Evolutionary conservation across 257 asterid genomes (phyloP).

Genomic region (Fraxinus anomala): DNA sequence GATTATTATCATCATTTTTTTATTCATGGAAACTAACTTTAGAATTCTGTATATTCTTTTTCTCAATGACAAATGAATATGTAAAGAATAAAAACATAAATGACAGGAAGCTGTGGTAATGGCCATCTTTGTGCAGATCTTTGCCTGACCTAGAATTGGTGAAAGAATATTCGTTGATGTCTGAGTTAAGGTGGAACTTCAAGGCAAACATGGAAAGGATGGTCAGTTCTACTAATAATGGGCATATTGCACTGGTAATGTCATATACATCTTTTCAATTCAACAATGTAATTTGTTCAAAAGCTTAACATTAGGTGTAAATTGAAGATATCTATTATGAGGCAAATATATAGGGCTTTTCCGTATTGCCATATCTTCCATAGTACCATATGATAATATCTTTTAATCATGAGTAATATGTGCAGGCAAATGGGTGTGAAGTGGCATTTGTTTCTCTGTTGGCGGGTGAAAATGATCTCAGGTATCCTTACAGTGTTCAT

Average conservation of each 20-base stretch:
- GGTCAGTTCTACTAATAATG: constrained; percentile 61
- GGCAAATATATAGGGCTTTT: neutral
- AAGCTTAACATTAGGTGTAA: neutral
- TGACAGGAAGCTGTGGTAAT: constrained; percentile 19
- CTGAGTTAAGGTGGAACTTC: constrained; percentile 78
- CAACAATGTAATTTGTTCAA: constrained; percentile 8
- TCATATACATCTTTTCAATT: constrained; percentile 19
- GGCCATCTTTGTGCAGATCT: constrained; percentile 59
- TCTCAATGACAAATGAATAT: neutral
- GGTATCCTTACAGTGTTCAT: constrained; percentile 49
- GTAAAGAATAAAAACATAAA: constrained; percentile 9
- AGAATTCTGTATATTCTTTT: constrained; percentile 13
- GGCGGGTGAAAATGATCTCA: constrained; percentile 66
- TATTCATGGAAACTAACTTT: neutral
- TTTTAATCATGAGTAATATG: constrained; percentile 26
- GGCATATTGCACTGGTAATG: constrained; percentile 67
- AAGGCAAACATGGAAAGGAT: constrained; percentile 72
- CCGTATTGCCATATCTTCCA: neutral
- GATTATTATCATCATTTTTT: neutral
- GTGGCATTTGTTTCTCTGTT: constrained; percentile 73
- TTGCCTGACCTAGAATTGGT: constrained; percentile 78
- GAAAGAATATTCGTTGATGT: constrained; percentile 58
- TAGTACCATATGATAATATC: neutral
- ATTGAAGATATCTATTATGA: constrained; percentile 7
- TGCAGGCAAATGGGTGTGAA: constrained; percentile 74